Evolutionary conservation across 2,329 filamentous ascomycete species (phyloP).

Genomic region (Aspergillus ochraceoroseus): DNA sequence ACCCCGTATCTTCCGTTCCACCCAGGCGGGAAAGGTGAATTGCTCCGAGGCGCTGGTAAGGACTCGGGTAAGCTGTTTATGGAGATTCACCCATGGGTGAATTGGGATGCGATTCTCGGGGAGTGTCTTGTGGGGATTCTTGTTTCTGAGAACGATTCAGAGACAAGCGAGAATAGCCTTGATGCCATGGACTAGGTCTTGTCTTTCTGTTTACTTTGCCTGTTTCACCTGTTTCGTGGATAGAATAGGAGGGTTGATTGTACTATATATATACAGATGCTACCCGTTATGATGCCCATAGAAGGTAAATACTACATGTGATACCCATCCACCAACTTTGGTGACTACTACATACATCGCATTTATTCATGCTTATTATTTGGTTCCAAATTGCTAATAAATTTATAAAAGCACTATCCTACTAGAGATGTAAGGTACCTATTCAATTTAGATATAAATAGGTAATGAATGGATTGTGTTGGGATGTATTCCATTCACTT

Average conservation of each 20-base stretch:
- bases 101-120: conserved; percentile 62
- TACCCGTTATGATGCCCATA: conserved; percentile 10
- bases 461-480: too few relatives aligned
- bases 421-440: too few relatives aligned
- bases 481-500: too few relatives aligned
- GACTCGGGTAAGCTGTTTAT: conserved; percentile 61
- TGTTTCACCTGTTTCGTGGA: background rate
- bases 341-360: background rate
- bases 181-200: conserved; percentile 57
- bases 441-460: too few relatives aligned
- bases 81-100: conserved; percentile 64
- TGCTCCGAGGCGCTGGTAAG: conserved; percentile 60
- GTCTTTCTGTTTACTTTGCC: background rate
- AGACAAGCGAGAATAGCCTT: conserved; percentile 36
- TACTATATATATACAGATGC: conserved; percentile 7
- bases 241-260: conserved; percentile 1
- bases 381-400: too few relatives aligned
- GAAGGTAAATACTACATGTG: background rate
- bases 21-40: conserved; percentile 66
- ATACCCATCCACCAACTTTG: background rate
- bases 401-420: too few relatives aligned
- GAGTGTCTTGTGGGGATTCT: conserved; percentile 59
- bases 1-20: conserved; percentile 86
- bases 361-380: background rate
- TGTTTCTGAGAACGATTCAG: conserved; percentile 53